Percentiles rank a stretch among this genome's conserved stretches.
Conservation (phyloP, 768 basidiomycete species). For the Pleurotus platypus region DNA sequence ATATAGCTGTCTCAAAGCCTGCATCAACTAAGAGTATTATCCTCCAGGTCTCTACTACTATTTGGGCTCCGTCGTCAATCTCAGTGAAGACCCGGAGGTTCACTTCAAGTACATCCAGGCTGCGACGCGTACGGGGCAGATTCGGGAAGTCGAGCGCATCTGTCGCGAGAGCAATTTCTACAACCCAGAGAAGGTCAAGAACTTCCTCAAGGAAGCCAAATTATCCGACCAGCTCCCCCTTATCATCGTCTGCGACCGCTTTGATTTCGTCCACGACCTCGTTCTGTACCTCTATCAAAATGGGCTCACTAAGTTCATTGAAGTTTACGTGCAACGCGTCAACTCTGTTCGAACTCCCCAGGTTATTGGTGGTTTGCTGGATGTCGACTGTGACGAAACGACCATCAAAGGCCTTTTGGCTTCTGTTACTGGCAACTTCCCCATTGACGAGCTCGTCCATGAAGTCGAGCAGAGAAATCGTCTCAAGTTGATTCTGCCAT, state of each 20-base stretch:
- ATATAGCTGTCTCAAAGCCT: neutral
- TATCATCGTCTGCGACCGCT: constrained; percentile 99
- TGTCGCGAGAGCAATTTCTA: constrained; percentile 96
- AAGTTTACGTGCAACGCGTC: constrained; percentile 99
- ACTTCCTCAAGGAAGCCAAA: constrained; percentile 99
- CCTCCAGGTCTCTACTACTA: constrained; percentile 89
- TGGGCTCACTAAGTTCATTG: constrained; percentile 93
- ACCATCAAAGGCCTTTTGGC: constrained; percentile 94
- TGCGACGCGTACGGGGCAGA: constrained; percentile 95
- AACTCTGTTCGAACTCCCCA: constrained; percentile 97
- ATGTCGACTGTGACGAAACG: constrained; percentile 96
- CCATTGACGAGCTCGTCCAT: constrained; percentile 94
- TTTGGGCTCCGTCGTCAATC: constrained; percentile 95
- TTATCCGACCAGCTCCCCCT: constrained; percentile 94
- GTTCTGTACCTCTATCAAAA: constrained; percentile 99
- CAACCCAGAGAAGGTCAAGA: constrained; percentile 99
- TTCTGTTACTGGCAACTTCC: constrained; percentile 95
- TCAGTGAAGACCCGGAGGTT: constrained; percentile 94
- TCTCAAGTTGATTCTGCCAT: constrained; percentile 94
- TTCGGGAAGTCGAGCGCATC: constrained; percentile 98
- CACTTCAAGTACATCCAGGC: constrained; percentile 99
- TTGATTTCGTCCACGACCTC: constrained; percentile 99
- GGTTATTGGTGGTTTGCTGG: constrained; percentile 92
- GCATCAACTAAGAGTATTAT: neutral
- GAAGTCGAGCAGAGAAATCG: constrained; percentile 97